Conservation (phyloP, 2,329 filamentous ascomycete species). For the Ophiostoma himal-ulmi region DNA sequence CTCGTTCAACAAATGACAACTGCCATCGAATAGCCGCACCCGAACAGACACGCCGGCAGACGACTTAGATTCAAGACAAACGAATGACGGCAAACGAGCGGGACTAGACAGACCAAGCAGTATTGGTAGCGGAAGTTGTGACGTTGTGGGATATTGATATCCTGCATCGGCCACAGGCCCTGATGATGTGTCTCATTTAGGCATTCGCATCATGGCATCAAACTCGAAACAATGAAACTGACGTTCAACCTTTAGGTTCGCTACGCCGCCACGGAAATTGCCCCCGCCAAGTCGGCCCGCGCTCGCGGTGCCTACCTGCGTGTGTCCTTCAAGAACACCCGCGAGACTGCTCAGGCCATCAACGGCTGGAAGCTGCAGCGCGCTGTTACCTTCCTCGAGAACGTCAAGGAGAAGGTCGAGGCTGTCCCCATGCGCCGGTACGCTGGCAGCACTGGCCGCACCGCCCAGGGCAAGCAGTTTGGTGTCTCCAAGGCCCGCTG, state of each 20-base stretch:
- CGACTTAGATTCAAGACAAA: not conserved
- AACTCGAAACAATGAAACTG: constrained; percentile 16
- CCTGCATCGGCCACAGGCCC: constrained; percentile 7
- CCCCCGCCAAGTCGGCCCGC: constrained; percentile 88
- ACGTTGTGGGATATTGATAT: not conserved
- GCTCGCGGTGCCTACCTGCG: constrained; percentile 98
- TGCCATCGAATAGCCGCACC: too few species aligned
- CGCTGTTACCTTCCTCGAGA: constrained; percentile 94
- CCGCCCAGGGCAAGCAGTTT: constrained; percentile 98
- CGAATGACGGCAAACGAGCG: not conserved
- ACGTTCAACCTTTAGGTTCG: constrained; percentile 61
- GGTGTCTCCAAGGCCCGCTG: constrained; percentile 97
- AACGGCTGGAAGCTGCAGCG: constrained; percentile 98
- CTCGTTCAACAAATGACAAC: not conserved
- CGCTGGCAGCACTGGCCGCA: constrained; percentile 89
- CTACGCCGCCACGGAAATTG: constrained; percentile 89
- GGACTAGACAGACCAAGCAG: constrained; percentile 1
- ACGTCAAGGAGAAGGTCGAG: constrained; percentile 95
- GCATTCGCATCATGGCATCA: not conserved
- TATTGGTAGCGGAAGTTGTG: not conserved
- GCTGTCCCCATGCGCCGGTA: constrained; percentile 98
- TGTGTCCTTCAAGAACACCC: constrained; percentile 99
- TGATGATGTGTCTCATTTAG: not conserved
- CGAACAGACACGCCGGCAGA: not conserved
- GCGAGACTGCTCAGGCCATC: constrained; percentile 98